phyloP scores from a whole-genome alignment of 805 yeast species.

The Wickerhamomyces ciferrii region DNA sequence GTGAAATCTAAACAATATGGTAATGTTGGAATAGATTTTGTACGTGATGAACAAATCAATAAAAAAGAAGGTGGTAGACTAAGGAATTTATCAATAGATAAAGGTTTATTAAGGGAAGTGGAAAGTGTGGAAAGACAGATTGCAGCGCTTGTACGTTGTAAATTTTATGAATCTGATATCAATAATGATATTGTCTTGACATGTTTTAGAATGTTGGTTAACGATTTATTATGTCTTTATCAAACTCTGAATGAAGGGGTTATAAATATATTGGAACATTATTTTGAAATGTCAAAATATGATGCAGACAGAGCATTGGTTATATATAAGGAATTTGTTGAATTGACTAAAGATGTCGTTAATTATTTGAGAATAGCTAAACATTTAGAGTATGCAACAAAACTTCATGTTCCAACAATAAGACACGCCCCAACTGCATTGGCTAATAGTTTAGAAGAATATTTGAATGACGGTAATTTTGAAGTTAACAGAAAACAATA shows the following conservation, averaged over 20 bases:
- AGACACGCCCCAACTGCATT: conserved; percentile 96
- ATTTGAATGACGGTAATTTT: conserved; percentile 79
- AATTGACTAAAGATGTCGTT: conserved; percentile 82
- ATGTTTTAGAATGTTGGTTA: conserved; percentile 84
- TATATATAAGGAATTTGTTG: conserved; percentile 80
- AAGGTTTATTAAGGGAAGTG: conserved; percentile 78
- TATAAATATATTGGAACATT: conserved; percentile 87
- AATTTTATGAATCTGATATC: conserved; percentile 72
- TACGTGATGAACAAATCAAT: conserved; percentile 56
- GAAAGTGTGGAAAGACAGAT: conserved; percentile 84
- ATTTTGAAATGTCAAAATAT: conserved; percentile 81
- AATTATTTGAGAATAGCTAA: conserved; percentile 86
- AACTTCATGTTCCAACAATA: conserved; percentile 89
- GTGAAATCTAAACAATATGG: conserved; percentile 66
- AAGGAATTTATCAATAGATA: conserved; percentile 59
- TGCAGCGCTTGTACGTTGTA: conserved; percentile 66
- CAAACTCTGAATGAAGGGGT: conserved; percentile 95
- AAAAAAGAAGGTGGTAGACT: conserved; percentile 56
- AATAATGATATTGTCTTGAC: conserved; percentile 80
- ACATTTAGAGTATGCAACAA: conserved; percentile 79
- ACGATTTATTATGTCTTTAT: conserved; percentile 79
- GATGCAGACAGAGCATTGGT: conserved; percentile 87
- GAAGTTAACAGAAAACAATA: conserved; percentile 77
- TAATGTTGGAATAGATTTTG: conserved; percentile 67
- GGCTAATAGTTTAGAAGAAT: conserved; percentile 82